Evolutionary conservation across 2,329 filamentous ascomycete genomes (phyloP).

Genomic region (Aurifilum marmelostoma): DNA sequence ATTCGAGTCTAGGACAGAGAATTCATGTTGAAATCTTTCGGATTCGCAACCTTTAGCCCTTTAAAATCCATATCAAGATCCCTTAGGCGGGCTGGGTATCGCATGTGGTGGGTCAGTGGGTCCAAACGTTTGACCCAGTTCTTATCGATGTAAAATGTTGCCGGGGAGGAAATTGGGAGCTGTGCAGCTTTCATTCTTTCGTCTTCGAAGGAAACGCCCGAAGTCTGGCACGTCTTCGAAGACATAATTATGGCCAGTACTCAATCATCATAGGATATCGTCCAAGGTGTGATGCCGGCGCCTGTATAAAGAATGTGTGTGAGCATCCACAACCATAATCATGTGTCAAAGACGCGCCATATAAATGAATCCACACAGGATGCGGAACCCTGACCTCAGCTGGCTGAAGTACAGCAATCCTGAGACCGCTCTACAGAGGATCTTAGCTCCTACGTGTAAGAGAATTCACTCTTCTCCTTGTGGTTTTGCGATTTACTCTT

Average conservation of each 20-base stretch:
- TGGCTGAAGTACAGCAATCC: neutral
- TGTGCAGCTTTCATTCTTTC: too few species aligned
- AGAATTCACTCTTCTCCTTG: neutral
- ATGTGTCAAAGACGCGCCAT: too few species aligned
- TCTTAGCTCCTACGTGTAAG: neutral
- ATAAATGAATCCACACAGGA: neutral
- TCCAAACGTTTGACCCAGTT: slow-evolving; percentile 4
- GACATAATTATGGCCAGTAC: too few species aligned
- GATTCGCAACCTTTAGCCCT: neutral
- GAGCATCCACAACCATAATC: too few species aligned
- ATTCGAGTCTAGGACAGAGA: neutral
- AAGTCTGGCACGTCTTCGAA: too few species aligned
- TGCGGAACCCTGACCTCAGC: slow-evolving; percentile 1
- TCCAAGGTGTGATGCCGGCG: neutral
- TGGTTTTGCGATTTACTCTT: too few species aligned
- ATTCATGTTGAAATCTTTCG: neutral
- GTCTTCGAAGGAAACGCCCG: too few species aligned
- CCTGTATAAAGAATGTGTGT: too few species aligned
- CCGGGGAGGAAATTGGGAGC: neutral
- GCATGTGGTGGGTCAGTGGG: slow-evolving; percentile 22
- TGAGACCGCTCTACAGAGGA: neutral
- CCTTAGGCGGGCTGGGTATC: neutral
- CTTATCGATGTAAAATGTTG: too few species aligned
- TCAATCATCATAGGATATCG: too few species aligned
- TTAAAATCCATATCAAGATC: neutral